Evolutionary conservation across 2,329 filamentous ascomycete genomes (phyloP).

Genomic region (Chalaropsis ovoidea): DNA sequence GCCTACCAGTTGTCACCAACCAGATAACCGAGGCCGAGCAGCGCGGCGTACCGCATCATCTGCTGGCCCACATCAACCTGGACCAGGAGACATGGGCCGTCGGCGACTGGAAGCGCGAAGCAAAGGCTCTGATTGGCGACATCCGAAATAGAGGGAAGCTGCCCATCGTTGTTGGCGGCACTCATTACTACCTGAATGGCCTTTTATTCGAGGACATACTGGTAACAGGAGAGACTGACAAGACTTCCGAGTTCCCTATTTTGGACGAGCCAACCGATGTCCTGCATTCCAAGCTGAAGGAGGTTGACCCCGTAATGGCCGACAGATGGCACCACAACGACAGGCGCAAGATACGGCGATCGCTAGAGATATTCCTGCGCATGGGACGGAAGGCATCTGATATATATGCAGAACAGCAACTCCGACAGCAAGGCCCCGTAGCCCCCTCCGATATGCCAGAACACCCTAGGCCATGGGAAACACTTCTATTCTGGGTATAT

Average conservation of each 20-base stretch:
- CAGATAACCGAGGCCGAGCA: constrained; percentile 70
- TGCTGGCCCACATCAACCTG: constrained; percentile 68
- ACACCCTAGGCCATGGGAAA: constrained; percentile 36
- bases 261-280: constrained; percentile 59
- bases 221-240: constrained; percentile 38
- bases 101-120: constrained; percentile 62
- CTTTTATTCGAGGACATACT: constrained; percentile 70
- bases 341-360: constrained; percentile 75
- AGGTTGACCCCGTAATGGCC: constrained; percentile 84
- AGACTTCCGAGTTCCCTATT: constrained; percentile 48
- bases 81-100: constrained; percentile 77
- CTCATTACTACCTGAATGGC: constrained; percentile 88
- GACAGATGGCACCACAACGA: constrained; percentile 91
- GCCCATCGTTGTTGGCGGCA: constrained; percentile 86
- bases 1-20: constrained; percentile 89
- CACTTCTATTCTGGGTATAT: constrained; percentile 81
- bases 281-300: constrained; percentile 60
- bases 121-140: constrained; percentile 58
- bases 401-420: constrained; percentile 67
- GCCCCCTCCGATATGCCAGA: neutral
- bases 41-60: constrained; percentile 73
- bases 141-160: constrained; percentile 69
- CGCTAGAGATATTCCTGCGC: constrained; percentile 77
- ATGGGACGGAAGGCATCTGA: constrained; percentile 76
- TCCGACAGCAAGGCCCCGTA: constrained; percentile 14